Conservation (phyloP, 805 yeast species). For the Suhomyces faveliae region DNA sequence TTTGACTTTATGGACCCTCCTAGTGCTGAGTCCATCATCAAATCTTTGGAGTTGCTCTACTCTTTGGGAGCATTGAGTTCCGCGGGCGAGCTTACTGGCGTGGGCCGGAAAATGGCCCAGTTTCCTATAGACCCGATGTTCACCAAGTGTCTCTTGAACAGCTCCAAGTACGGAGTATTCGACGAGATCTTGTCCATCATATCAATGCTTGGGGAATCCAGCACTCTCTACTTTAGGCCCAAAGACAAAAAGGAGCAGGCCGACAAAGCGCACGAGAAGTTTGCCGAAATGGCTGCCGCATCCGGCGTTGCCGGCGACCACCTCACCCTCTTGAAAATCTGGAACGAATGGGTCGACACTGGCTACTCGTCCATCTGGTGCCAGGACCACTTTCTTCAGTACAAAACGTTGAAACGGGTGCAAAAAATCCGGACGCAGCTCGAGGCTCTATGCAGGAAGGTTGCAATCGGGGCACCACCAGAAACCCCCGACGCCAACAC, state of each 20-base stretch:
- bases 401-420: constrained; percentile 65
- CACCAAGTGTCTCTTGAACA: constrained; percentile 68
- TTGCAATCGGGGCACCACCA: constrained; percentile 34
- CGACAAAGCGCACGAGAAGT: constrained; percentile 57
- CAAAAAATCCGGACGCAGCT: constrained; percentile 72
- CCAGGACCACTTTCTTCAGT: constrained; percentile 76
- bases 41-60: constrained; percentile 78
- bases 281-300: constrained; percentile 33
- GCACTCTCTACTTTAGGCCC: constrained; percentile 68
- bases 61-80: constrained; percentile 83
- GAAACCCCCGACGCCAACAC: constrained; percentile 8
- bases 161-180: constrained; percentile 60
- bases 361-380: constrained; percentile 81
- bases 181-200: constrained; percentile 71
- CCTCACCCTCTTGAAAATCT: constrained; percentile 68
- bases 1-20: constrained; percentile 95
- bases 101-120: constrained; percentile 85
- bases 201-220: constrained; percentile 80
- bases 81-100: constrained; percentile 69
- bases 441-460: constrained; percentile 54
- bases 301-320: constrained; percentile 68
- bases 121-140: constrained; percentile 92
- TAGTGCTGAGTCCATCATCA: constrained; percentile 63
- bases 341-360: constrained; percentile 69
- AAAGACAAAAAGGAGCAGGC: constrained; percentile 65